Evolutionary conservation across 768 basidiomycete genomes (phyloP), one percentile per base, ranked within the genome.

Genomic region (Solioccasus polychromus): DNA sequence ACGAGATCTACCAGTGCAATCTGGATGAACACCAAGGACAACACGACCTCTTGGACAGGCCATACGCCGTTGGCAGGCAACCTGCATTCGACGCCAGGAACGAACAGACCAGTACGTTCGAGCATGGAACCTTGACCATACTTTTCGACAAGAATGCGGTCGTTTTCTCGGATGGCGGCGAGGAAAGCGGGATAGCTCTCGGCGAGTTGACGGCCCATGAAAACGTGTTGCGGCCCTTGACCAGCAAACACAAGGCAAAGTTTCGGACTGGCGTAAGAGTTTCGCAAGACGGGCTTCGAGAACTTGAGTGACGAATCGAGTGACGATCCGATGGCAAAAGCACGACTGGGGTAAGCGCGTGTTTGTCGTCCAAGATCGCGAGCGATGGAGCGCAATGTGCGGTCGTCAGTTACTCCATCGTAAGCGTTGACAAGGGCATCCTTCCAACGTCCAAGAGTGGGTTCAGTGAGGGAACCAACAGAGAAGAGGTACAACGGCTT

Each of bases 141-240:
- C 32, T 51, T 58, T 23, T 56, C 50, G 15, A 58, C 50, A 18
- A 69, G 40, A n/a, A 70, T 53, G n/a, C 58, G 63, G 39, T 70
- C 67, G 17, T 60, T 66, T 44, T 63, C 63, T 36, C 30, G 42
- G 34, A 68, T 59, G 8, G 66, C 50, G 5, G 55, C 38, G 4
- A 69, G 52, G 54, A 68, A 68, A 3, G 52, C 52, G 5, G 63
- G 63, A 39, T 64, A 68, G 15, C 39, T 53, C 38, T 66, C 60
- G 15, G 63, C 58, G 9, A 66, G 64, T 30, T 67, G 60, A 39
- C 68, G 67, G 44, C 68, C 68, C 68, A 69, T 70, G 42, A 54
- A 60, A 25, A 59, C 23, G 30, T 68, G 65, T 30, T 70, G 68
- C 1, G 68, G 66, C 5, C 69, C 69, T 44, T 69, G 68, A 8